Evolutionary conservation across 1,284 basidiomycete species (phyloP).

Genomic region (Anthracocystis setariae): DNA sequence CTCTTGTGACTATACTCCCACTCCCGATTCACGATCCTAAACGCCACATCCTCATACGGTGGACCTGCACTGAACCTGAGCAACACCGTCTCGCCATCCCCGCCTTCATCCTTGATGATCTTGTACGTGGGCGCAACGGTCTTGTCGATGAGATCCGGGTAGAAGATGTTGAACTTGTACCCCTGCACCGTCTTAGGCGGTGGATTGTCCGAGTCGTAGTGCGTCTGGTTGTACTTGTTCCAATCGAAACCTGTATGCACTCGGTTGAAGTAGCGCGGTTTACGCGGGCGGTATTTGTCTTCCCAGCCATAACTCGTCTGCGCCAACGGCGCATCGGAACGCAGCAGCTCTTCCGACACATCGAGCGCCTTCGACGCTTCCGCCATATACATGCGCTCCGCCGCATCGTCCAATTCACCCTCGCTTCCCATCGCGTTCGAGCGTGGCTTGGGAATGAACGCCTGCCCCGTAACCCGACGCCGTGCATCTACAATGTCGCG

Average conservation of each 20-base stretch:
- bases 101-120: constrained; percentile 79
- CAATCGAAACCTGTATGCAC: constrained; percentile 99
- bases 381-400: constrained; percentile 52
- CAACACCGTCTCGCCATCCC: constrained; percentile 92
- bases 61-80: constrained; percentile 95
- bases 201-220: constrained; percentile 66
- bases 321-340: constrained; percentile 82
- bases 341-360: constrained; percentile 93
- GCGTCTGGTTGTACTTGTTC: constrained; percentile 78
- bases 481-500: constrained; percentile 47
- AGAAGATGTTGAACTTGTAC: constrained; percentile 97
- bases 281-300: constrained; percentile 97
- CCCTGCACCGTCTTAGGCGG: constrained; percentile 72
- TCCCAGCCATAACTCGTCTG: constrained; percentile 89
- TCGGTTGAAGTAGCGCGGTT: constrained; percentile 98
- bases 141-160: constrained; percentile 96
- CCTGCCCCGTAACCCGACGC: constrained; percentile 36
- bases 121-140: constrained; percentile 94
- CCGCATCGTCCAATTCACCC: constrained; percentile 17
- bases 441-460: constrained; percentile 50
- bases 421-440: not conserved
- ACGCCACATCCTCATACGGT: constrained; percentile 98
- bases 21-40: constrained; percentile 94
- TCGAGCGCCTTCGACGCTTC: constrained; percentile 82
- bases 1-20: constrained; percentile 97